Conservation (phyloP, 495 filamentous ascomycete genomes). For the Penicillium angulare region DNA sequence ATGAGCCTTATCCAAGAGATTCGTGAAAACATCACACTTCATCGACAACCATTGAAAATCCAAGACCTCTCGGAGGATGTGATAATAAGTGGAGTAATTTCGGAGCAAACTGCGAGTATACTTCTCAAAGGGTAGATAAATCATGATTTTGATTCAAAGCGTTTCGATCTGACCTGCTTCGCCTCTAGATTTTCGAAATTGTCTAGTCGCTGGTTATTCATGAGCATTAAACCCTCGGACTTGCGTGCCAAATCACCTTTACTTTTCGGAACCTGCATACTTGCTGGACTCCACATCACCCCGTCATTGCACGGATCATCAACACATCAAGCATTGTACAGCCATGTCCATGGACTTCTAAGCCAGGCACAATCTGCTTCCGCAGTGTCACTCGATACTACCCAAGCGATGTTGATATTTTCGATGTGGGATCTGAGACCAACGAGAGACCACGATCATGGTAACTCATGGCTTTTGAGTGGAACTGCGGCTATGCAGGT, state of each 20-base stretch:
- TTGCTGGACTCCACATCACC: conserved; percentile 15
- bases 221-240: conserved; percentile 9
- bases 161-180: not conserved
- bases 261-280: conserved; percentile 16
- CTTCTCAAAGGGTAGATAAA: conserved; percentile 12
- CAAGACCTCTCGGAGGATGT: conserved; percentile 11
- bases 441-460: conserved; percentile 15
- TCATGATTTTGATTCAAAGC: not conserved
- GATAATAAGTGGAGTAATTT: conserved; percentile 8
- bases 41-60: not conserved
- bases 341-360: conserved; percentile 13
- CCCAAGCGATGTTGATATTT: conserved; percentile 18
- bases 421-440: conserved; percentile 22
- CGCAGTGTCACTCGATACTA: conserved; percentile 10
- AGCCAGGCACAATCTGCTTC: conserved; percentile 11
- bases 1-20: conserved; percentile 21
- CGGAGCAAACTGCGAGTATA: conserved; percentile 1
- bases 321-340: conserved; percentile 13
- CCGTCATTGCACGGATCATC: conserved; percentile 11
- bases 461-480: conserved; percentile 19
- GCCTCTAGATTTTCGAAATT: conserved; percentile 12
- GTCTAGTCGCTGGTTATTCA: conserved; percentile 22
- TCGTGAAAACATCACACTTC: conserved; percentile 12
- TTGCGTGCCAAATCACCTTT: conserved; percentile 11
- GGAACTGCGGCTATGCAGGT: conserved; percentile 16